phyloP scores from a whole-genome alignment of 345 rosid species.

The Carallia pectinifolia region DNA sequence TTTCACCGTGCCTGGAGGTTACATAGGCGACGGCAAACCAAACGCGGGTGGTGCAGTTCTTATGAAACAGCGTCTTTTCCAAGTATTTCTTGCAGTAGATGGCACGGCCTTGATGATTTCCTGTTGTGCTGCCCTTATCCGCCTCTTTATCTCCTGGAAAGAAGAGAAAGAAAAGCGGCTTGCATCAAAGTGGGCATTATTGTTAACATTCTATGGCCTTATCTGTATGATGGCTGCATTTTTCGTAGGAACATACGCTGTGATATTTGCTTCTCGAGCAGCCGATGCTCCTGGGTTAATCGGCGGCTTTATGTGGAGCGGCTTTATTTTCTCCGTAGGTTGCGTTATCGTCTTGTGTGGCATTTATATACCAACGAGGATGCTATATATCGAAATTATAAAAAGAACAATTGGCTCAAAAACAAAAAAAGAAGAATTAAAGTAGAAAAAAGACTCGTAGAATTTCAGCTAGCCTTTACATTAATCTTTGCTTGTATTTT shows the following conservation, averaged over 20 bases:
- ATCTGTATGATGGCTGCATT: conserved; percentile 1
- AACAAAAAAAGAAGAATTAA: too few relatives aligned
- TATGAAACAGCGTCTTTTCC: not conserved
- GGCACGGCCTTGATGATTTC: conserved; percentile 4
- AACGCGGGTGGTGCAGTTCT: conserved; percentile 9
- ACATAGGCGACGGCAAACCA: not conserved
- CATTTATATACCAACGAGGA: too few relatives aligned
- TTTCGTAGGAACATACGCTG: conserved; percentile 2
- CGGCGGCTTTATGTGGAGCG: not conserved
- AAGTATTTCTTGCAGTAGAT: conserved; percentile 5
- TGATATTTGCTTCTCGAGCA: not conserved
- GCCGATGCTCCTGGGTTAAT: not conserved
- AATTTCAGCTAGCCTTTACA: too few relatives aligned
- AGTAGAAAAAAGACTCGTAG: too few relatives aligned
- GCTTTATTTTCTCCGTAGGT: not conserved
- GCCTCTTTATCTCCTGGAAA: too few relatives aligned
- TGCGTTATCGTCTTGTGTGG: too few relatives aligned
- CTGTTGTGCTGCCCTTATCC: not conserved
- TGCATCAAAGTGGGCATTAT: too few relatives aligned
- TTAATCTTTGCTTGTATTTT: too few relatives aligned
- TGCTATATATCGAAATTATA: too few relatives aligned
- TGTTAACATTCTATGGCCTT: not conserved
- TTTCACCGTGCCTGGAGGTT: conserved; percentile 15
- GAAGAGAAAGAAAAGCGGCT: too few relatives aligned
- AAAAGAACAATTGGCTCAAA: too few relatives aligned